Conservation (phyloP, 2,329 filamentous ascomycete genomes). For the Emmonsia crescens region DNA sequence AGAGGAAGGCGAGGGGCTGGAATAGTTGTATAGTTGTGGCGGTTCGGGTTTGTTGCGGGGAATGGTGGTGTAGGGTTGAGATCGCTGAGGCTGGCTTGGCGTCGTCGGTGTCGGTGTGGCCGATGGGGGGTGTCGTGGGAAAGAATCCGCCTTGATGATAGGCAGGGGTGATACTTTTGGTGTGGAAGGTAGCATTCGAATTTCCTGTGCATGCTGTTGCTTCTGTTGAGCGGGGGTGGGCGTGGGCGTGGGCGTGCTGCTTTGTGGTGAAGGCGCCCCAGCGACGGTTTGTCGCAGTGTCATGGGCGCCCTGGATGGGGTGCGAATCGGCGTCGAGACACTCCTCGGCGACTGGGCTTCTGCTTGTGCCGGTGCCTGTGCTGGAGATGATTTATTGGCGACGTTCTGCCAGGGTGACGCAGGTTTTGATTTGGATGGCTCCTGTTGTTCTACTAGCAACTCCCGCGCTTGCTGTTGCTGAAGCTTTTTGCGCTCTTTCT, state of each 20-base stretch:
- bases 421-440: conserved; percentile 26
- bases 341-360: neutral
- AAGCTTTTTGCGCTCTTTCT: conserved; percentile 82
- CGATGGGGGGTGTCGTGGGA: neutral
- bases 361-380: conserved; percentile 3
- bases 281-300: conserved; percentile 53
- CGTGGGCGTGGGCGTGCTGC: conserved; percentile 1
- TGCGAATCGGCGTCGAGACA: neutral
- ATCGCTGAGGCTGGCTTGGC: conserved; percentile 26
- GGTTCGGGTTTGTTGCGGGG: conserved; percentile 30
- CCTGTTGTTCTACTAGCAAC: conserved; percentile 22
- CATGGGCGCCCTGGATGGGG: conserved; percentile 39
- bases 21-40: conserved; percentile 19
- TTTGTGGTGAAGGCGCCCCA: conserved; percentile 27
- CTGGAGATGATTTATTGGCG: conserved; percentile 19
- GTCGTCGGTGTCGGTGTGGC: conserved; percentile 11
- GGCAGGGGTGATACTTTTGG: neutral
- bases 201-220: neutral
- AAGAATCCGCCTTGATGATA: neutral
- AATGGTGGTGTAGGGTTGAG: conserved; percentile 17
- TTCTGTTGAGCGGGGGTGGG: neutral
- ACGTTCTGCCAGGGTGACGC: conserved; percentile 57
- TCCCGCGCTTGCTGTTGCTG: conserved; percentile 54
- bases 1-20: conserved; percentile 39
- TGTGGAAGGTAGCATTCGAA: neutral